Evolutionary conservation across 345 rosid species (phyloP), one percentile per base, ranked within the genome.

Genomic region (Hibiscus syriacus): DNA sequence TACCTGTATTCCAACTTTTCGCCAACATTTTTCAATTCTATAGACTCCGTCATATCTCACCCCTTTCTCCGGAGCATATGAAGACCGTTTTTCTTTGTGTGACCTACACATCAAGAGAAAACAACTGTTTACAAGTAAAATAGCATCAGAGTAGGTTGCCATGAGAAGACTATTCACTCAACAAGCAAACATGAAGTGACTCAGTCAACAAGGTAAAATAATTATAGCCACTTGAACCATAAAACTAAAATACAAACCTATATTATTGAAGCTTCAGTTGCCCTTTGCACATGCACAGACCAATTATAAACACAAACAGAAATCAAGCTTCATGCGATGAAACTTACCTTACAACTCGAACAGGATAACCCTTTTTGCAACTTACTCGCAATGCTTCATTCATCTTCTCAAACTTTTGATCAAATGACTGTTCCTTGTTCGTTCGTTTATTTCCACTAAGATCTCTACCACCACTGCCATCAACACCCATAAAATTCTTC

Each of bases 21-120:
- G 72, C 89, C 92, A 90, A 38, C 92, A 87, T 59, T 84, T 83
- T 70, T 87, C 92, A 16, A 90, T 78, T 67, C 92, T 78, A 57
- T 90, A 86, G 38, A 85, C 67, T 8, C 94, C 97, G 41, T 90
- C 92, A 74, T 87, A 90, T 46, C 94, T 76, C 16, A 85, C 77
- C 13, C 87, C 89, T 19, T 61, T 55, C 78, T 77, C 85, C 5
- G 90, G 92, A 19, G 94, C 90, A 80, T 86, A 87, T 0, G 89
- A 71, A 69, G 90, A 84, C 14, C 82, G 66, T 66, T 76, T 84
- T 68, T 87, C 88, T 55, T 85, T 87, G 77, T 66, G 80, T 6
- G 89, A 84, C 72, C 93, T 87, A 73, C 61, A 39, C 14, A 68
- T 59, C 20, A 55, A 53, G 43, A 39, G 68, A 22, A 61, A 29